Conservation (phyloP, 495 filamentous ascomycete genomes). For the Xylaria sp. region DNA sequence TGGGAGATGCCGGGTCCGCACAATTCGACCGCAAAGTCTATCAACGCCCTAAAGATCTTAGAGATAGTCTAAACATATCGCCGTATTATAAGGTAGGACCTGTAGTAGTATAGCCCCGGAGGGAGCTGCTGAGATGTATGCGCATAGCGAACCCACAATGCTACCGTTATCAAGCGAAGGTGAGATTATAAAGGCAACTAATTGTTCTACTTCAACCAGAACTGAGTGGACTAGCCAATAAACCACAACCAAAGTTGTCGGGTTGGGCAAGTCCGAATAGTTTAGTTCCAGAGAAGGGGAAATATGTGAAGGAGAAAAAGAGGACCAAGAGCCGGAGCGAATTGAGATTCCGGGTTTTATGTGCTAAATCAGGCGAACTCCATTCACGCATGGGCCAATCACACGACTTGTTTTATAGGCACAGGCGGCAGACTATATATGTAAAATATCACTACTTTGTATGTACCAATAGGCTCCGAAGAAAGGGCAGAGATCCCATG, state of each 20-base stretch:
- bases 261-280: constrained; percentile 28
- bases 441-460: background rate
- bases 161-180: constrained; percentile 37
- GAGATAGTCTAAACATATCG: background rate
- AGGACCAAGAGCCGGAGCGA: constrained; percentile 13
- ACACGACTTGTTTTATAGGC: background rate
- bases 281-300: constrained; percentile 42
- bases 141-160: constrained; percentile 47
- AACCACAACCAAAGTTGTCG: constrained; percentile 16
- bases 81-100: background rate
- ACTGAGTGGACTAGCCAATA: constrained; percentile 25
- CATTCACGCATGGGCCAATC: constrained; percentile 18
- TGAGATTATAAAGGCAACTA: constrained; percentile 45
- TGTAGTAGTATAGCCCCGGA: background rate
- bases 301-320: constrained; percentile 48
- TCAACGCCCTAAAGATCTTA: too few relatives aligned
- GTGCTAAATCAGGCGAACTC: background rate
- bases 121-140: constrained; percentile 33
- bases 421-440: background rate
- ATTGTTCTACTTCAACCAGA: constrained; percentile 42
- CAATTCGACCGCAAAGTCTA: background rate
- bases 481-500: background rate
- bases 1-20: background rate
- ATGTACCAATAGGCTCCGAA: background rate
- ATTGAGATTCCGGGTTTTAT: constrained; percentile 27